phyloP scores from a whole-genome alignment of 306 rosid genomes.

The Acacia confusa region DNA sequence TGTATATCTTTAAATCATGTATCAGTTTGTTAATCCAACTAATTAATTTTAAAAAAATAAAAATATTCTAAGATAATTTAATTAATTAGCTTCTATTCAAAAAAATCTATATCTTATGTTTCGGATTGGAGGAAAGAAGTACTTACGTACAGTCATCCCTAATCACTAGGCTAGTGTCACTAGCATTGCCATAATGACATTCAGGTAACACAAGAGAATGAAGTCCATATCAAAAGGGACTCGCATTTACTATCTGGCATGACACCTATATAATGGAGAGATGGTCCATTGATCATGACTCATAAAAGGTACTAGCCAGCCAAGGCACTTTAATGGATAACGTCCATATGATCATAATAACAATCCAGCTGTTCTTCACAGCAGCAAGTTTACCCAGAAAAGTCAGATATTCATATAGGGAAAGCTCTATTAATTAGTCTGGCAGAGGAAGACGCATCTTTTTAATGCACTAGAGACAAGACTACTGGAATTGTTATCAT shows the following conservation, averaged over 20 bases:
- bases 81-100: too few species aligned
- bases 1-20: too few species aligned
- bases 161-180: too few species aligned
- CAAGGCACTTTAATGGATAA: constrained; percentile 21
- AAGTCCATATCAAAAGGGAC: background rate
- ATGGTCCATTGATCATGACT: constrained; percentile 4
- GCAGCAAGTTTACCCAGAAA: constrained; percentile 60
- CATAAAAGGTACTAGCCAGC: constrained; percentile 4
- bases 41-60: too few species aligned
- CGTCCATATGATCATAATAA: constrained; percentile 49
- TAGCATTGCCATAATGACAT: background rate
- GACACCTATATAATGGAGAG: constrained; percentile 22
- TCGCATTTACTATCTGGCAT: background rate
- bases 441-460: constrained; percentile 34
- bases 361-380: constrained; percentile 56
- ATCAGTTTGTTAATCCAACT: too few species aligned
- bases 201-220: background rate
- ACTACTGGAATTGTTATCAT: constrained; percentile 36
- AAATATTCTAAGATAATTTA: too few species aligned
- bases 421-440: constrained; percentile 29
- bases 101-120: too few species aligned
- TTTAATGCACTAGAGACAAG: constrained; percentile 33
- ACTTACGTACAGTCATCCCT: background rate
- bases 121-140: too few species aligned
- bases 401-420: constrained; percentile 22